Evolutionary conservation across 768 basidiomycete genomes (phyloP), one percentile per base, ranked within the genome.

Genomic region (Fistulinella prunicolor): DNA sequence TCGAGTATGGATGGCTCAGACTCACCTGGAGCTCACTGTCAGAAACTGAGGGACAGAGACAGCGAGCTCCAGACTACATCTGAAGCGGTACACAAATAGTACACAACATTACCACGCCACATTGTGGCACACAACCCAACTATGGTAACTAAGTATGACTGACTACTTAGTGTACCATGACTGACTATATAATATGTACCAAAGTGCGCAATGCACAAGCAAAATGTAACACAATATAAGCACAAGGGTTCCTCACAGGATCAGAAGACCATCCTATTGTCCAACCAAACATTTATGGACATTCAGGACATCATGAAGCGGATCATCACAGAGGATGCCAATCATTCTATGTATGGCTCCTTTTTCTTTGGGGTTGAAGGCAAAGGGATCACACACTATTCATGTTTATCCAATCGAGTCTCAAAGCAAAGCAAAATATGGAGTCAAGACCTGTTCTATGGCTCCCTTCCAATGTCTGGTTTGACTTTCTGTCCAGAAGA

Each of bases 321-420:
- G 1, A 19, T 34, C 3, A 38, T 49, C 8, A 9, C 10, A 19
- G 40, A 44, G 16, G 12, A 43, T 2, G 20, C 4, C 1, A 24
- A n/a, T 6, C 9, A 8, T 1, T 21, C 21, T 0, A 42, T 49
- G 9, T 60, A 42, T 52, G 49, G 49, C 0, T 59, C 51, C 0
- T 59, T 53, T 6, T 59, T 56, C 23, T 60, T 59, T 21, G 44
- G 39, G 0, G 34, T 59, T 0, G 44, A 60, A 12, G 45, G 28
- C 3, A 59, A 56, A 23, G 48, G 43, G 0, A n/a, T n/a, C n/a
- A 28, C 28, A 28, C 12, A 28, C 28, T 28, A 28, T 28, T 28
- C 12, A 28, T 28, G n/a, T n/a, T 28, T 28, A 28, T 28, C 28
- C 12, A 12, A 28, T 28, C 28, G 28, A 28, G 28, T 28, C 28